These are phyloP conservation scores for Westerdykella sp. DNA, from an alignment of 2,329 filamentous ascomycete species.

Conservation along the genomic window DNA sequence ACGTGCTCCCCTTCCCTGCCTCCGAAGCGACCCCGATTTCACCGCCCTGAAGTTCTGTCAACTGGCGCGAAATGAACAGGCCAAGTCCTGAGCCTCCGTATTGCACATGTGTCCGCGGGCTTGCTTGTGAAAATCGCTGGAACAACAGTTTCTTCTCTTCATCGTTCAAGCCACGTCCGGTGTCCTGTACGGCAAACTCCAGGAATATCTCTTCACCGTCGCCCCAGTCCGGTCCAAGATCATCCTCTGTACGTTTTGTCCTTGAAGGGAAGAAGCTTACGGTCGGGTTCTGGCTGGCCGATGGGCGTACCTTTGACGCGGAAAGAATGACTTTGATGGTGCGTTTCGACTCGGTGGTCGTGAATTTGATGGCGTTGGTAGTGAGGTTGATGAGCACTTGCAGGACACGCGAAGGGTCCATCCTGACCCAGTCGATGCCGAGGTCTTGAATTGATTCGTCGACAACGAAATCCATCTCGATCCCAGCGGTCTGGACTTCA, in stretches of 20 bases:
- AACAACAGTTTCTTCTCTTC: constrained; percentile 70
- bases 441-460: constrained; percentile 56
- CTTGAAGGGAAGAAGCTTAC: constrained; percentile 60
- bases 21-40: constrained; percentile 68
- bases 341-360: constrained; percentile 55
- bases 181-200: constrained; percentile 69
- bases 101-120: constrained; percentile 66
- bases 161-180: constrained; percentile 64
- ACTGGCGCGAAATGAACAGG: constrained; percentile 68
- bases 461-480: constrained; percentile 59
- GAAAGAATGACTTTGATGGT: constrained; percentile 62
- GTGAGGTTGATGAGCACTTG: constrained; percentile 69
- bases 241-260: constrained; percentile 42
- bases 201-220: constrained; percentile 60
- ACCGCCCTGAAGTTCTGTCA: constrained; percentile 76
- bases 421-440: constrained; percentile 59
- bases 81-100: constrained; percentile 76
- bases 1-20: constrained; percentile 64
- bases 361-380: constrained; percentile 79
- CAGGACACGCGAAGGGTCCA: constrained; percentile 68
- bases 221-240: constrained; percentile 61
- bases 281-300: constrained; percentile 34
- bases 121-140: constrained; percentile 72
- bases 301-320: constrained; percentile 53
- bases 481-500: constrained; percentile 63